phyloP scores from a whole-genome alignment of 306 rosid species.

The Corylus heterophylla region DNA sequence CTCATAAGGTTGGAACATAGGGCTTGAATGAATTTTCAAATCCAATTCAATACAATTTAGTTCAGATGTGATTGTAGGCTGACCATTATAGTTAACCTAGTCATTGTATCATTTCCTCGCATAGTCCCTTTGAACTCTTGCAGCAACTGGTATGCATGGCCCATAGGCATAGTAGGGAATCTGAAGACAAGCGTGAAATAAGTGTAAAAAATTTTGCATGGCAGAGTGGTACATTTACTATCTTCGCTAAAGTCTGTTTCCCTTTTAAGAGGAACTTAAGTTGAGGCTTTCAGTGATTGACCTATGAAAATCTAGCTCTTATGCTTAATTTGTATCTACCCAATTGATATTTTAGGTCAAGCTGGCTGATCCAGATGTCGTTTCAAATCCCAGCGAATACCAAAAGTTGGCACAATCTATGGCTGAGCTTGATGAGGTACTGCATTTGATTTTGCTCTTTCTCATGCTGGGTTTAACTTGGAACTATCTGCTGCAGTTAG shows the following conservation, averaged over 20 bases:
- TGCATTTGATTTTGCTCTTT: slow-evolving; percentile 10
- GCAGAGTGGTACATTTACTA: background rate
- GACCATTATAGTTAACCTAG: background rate
- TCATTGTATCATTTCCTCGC: background rate
- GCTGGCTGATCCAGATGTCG: slow-evolving; percentile 90
- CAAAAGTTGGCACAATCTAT: slow-evolving; percentile 95
- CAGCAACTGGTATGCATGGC: background rate
- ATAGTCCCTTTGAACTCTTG: background rate
- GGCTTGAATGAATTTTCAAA: background rate
- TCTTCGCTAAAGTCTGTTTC: background rate
- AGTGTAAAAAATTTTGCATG: background rate
- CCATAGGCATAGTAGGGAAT: background rate
- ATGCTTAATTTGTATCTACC: background rate
- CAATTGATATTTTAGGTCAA: slow-evolving; percentile 54
- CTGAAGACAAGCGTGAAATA: background rate
- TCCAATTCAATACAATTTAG: background rate
- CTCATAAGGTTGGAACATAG: background rate
- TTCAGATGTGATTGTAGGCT: background rate
- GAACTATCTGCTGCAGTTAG: background rate
- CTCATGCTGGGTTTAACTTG: background rate
- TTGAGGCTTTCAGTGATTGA: background rate
- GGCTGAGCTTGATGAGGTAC: slow-evolving; percentile 84
- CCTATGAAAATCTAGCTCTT: background rate
- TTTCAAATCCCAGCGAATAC: slow-evolving; percentile 81
- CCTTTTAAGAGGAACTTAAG: background rate